A percentile compares a stretch with the other conserved stretches of the same genome.
Evolutionary conservation across 1,284 basidiomycete species (phyloP).

Genomic region (Puccinia horiana): DNA sequence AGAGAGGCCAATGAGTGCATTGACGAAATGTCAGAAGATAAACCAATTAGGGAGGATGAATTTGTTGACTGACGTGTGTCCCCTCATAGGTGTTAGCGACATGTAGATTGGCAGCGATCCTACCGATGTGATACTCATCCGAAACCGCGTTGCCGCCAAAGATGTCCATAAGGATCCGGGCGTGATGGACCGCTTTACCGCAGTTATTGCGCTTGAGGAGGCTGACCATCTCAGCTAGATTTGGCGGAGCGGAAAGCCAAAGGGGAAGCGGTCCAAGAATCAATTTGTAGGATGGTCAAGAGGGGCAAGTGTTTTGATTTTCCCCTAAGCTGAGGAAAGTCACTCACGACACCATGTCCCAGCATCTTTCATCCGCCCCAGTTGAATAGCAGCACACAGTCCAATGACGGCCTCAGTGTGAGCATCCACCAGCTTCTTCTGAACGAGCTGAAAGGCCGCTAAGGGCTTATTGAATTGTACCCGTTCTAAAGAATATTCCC

Average conservation of each 20-base stretch:
- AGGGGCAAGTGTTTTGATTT: background rate
- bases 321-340: background rate
- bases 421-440: constrained; percentile 94
- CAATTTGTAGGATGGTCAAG: background rate
- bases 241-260: background rate
- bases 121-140: constrained; percentile 72
- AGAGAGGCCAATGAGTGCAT: background rate
- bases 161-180: constrained; percentile 77
- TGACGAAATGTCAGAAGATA: background rate
- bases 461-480: constrained; percentile 85
- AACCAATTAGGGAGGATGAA: background rate
- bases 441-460: constrained; percentile 87
- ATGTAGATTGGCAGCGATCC: constrained; percentile 87
- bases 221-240: constrained; percentile 80
- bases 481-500: constrained; percentile 79
- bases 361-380: constrained; percentile 84
- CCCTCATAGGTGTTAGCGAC: constrained; percentile 87
- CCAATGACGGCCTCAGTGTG: constrained; percentile 80
- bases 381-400: constrained; percentile 70
- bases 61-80: constrained; percentile 52
- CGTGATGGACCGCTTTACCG: constrained; percentile 81
- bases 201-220: constrained; percentile 95
- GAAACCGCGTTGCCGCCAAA: constrained; percentile 52
- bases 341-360: constrained; percentile 66
- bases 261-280: background rate